Percentiles rank a stretch among this genome's conserved stretches.
These are phyloP conservation scores for Phytophthora tubulina DNA, from an alignment of 352 stramenopile genomes.

Conservation along the genomic window DNA sequence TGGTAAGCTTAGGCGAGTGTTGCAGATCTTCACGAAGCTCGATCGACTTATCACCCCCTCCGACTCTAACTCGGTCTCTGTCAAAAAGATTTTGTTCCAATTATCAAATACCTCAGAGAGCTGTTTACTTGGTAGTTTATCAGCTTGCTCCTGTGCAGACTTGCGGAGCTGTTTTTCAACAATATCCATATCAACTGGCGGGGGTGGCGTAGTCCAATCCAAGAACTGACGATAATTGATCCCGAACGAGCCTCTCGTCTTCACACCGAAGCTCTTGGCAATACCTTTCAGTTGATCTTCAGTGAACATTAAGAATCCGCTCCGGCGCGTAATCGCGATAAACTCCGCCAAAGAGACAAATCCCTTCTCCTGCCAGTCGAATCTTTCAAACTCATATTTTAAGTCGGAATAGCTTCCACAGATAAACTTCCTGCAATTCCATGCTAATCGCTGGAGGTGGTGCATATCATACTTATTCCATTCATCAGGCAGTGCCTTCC, in stretches of 20 bases:
- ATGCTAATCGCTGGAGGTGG: constrained; percentile 57
- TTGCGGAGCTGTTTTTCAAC: constrained; percentile 63
- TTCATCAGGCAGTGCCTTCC: constrained; percentile 9
- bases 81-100: constrained; percentile 56
- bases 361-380: constrained; percentile 67
- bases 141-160: constrained; percentile 48
- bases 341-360: constrained; percentile 64
- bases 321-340: constrained; percentile 40
- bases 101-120: constrained; percentile 48
- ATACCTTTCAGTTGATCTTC: constrained; percentile 51
- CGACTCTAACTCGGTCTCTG: constrained; percentile 32
- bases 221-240: constrained; percentile 79
- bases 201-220: constrained; percentile 67
- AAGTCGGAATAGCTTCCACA: constrained; percentile 47
- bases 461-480: constrained; percentile 57
- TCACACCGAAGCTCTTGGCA: constrained; percentile 63
- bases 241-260: constrained; percentile 54
- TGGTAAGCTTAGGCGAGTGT: constrained; percentile 45
- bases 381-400: constrained; percentile 65
- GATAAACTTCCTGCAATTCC: constrained; percentile 62
- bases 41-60: constrained; percentile 40
- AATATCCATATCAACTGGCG: constrained; percentile 46
- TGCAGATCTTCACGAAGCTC: constrained; percentile 55
- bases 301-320: constrained; percentile 63
- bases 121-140: constrained; percentile 39